Conservation (phyloP, 306 rosid species). For the apple (Malus domestica) region DNA sequence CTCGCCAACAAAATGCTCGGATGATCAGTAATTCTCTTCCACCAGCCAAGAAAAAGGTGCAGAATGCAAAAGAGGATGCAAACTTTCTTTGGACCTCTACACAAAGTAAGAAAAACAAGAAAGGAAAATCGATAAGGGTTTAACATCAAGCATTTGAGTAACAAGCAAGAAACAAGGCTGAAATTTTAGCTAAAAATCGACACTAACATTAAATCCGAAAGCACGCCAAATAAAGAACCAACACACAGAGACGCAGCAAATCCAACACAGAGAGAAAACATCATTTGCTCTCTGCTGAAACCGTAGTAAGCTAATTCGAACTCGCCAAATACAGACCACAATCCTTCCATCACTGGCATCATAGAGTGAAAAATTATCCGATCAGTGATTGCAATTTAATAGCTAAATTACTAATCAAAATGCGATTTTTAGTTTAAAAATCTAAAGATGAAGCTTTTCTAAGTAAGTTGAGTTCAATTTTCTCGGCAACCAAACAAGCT, state of each 20-base stretch:
- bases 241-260: slow-evolving; percentile 57
- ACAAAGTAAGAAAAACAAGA: neutral
- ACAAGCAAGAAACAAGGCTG: slow-evolving; percentile 1
- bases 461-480: neutral
- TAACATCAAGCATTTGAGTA: neutral
- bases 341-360: slow-evolving; percentile 65
- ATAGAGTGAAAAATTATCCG: slow-evolving; percentile 12
- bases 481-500: slow-evolving; percentile 24
- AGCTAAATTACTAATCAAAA: neutral
- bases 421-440: neutral
- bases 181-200: neutral
- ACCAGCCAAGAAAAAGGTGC: slow-evolving; percentile 58
- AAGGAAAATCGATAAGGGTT: neutral
- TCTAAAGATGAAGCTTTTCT: neutral
- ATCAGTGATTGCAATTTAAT: slow-evolving; percentile 13
- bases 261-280: slow-evolving; percentile 54
- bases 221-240: slow-evolving; percentile 61
- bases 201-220: slow-evolving; percentile 78
- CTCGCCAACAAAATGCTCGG: slow-evolving; percentile 55
- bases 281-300: slow-evolving; percentile 51
- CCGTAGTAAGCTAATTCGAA: slow-evolving; percentile 61
- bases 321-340: slow-evolving; percentile 75
- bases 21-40: slow-evolving; percentile 60
- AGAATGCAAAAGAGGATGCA: slow-evolving; percentile 63
- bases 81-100: slow-evolving; percentile 78